Percentiles rank a stretch among this genome's conserved stretches.
These are phyloP conservation scores for Sporothrix sp. DNA, from an alignment of 2,329 filamentous ascomycete species.

Conservation along the genomic window DNA sequence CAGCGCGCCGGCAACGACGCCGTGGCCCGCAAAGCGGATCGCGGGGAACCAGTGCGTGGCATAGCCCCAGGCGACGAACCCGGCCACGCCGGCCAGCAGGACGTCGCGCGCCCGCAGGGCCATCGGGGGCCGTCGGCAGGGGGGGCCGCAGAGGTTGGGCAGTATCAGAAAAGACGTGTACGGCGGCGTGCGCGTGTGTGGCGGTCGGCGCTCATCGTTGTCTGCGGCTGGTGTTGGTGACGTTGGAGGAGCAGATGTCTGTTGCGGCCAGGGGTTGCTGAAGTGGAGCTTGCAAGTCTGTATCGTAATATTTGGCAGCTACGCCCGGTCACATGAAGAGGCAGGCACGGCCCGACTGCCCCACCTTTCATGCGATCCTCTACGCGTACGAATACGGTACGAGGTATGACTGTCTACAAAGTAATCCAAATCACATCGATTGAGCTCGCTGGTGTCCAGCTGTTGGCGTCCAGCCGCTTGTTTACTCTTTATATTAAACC, in stretches of 20 bases:
- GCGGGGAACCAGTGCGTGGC: slow-evolving; percentile 72
- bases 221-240: too few species aligned
- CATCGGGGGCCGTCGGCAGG: slow-evolving; percentile 35
- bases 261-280: too few species aligned
- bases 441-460: too few species aligned
- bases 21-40: slow-evolving; percentile 76
- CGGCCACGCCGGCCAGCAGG: slow-evolving; percentile 55
- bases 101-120: slow-evolving; percentile 66
- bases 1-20: slow-evolving; percentile 62
- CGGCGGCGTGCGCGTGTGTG: background rate
- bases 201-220: slow-evolving; percentile 2
- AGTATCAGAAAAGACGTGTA: background rate
- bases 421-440: too few species aligned
- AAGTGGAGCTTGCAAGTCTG: too few species aligned
- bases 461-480: too few species aligned
- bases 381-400: too few species aligned
- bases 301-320: too few species aligned
- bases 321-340: too few species aligned
- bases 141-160: background rate
- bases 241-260: too few species aligned
- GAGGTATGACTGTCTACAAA: background rate
- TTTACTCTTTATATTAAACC: slow-evolving; percentile 10
- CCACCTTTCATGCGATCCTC: too few species aligned
- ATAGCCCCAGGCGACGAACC: slow-evolving; percentile 82
- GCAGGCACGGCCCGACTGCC: background rate